These are phyloP conservation scores for Rhynchosporium graminicola DNA, from an alignment of 2,329 filamentous ascomycete species.

Conservation along the genomic window DNA sequence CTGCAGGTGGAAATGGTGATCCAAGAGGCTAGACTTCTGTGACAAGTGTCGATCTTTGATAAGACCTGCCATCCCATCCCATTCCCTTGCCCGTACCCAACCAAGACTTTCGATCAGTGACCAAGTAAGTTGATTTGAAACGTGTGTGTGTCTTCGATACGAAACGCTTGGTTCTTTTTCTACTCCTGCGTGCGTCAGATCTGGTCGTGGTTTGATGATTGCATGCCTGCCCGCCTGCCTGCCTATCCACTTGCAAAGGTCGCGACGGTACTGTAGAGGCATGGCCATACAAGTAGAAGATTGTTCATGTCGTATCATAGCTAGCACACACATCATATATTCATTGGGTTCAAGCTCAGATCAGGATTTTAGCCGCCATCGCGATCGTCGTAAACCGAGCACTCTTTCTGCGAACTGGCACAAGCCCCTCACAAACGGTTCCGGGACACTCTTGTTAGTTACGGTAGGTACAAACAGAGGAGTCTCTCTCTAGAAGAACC, in stretches of 20 bases:
- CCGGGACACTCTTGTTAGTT: background rate
- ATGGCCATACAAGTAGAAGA: background rate
- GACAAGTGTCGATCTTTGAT: constrained; percentile 6
- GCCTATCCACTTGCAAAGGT: background rate
- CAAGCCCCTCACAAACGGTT: background rate
- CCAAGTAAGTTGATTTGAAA: background rate
- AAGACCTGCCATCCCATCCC: background rate
- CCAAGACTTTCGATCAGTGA: background rate
- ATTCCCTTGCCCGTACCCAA: background rate
- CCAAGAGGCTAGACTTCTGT: background rate
- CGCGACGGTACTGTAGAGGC: background rate
- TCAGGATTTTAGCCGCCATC: constrained; percentile 5
- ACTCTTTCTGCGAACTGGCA: background rate
- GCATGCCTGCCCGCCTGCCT: background rate
- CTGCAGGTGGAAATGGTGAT: constrained; percentile 8
- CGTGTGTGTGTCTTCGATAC: constrained; percentile 1
- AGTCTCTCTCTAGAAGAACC: no score
- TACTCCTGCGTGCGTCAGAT: background rate
- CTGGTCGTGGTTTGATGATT: no score
- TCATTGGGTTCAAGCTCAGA: background rate
- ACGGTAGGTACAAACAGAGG: no score
- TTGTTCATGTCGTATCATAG: background rate
- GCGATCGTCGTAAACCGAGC: background rate
- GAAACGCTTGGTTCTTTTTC: background rate
- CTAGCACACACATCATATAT: background rate